A percentile compares a stretch with the other conserved stretches of the same genome.
These are phyloP conservation scores for Musa acuminata DNA, from an alignment of 176 grass and related monocot genomes.

Conservation along the genomic window DNA sequence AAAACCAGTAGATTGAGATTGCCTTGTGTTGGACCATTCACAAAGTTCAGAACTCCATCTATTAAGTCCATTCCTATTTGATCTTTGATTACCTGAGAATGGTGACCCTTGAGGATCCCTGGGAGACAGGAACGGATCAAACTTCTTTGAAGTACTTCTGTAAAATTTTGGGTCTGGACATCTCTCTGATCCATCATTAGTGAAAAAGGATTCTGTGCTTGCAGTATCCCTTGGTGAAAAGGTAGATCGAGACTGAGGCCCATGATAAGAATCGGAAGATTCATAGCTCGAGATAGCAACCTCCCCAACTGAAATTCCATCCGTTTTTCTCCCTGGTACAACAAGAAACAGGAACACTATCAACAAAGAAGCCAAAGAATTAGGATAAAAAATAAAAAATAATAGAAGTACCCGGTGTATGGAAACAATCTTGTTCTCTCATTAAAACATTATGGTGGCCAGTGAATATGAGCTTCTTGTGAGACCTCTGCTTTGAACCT, in stretches of 20 bases:
- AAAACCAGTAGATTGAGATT: constrained; percentile 22
- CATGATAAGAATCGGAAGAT: constrained; percentile 42
- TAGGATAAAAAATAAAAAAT: constrained; percentile 15
- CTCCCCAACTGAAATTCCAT: constrained; percentile 35
- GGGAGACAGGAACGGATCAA: constrained; percentile 28
- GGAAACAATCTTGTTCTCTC: constrained; percentile 50
- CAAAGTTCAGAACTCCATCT: constrained; percentile 33
- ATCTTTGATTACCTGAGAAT: constrained; percentile 46
- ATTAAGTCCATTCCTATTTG: constrained; percentile 24
- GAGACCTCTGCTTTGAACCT: constrained; percentile 63
- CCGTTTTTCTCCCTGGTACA: constrained; percentile 43
- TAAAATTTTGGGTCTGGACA: constrained; percentile 36
- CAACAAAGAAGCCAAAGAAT: not conserved
- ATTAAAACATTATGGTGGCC: constrained; percentile 47
- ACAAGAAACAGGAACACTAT: constrained; percentile 4
- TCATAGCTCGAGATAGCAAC: constrained; percentile 25
- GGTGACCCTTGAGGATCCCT: constrained; percentile 45
- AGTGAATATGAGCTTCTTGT: constrained; percentile 74
- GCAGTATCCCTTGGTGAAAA: constrained; percentile 47
- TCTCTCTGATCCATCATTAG: constrained; percentile 44
- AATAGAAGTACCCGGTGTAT: constrained; percentile 37
- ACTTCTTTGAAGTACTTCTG: constrained; percentile 44
- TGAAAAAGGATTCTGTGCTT: constrained; percentile 36
- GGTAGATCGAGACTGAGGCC: constrained; percentile 38
- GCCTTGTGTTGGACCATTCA: constrained; percentile 41